A percentile compares a stretch with the other conserved stretches of the same genome.
Conservation (phyloP, 148 eudicot species). For the Hydrangea macrophylla region DNA sequence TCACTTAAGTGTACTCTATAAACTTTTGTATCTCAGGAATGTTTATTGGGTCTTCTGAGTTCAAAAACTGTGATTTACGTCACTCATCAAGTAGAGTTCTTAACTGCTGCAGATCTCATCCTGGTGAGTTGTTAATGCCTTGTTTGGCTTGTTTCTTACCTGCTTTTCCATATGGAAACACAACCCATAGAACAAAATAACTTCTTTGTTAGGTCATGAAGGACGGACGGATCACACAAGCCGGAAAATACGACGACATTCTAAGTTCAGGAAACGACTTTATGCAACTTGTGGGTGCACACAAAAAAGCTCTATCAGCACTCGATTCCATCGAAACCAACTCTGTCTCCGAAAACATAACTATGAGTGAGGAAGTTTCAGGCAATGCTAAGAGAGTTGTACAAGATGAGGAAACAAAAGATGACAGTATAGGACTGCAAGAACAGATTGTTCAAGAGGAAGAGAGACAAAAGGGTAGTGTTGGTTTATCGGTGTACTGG, state of each 20-base stretch:
- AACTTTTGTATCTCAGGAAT: slow-evolving; percentile 26
- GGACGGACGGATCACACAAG: too few relatives aligned
- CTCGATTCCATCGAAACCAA: not conserved
- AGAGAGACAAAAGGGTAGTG: slow-evolving; percentile 62
- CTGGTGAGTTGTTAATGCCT: not conserved
- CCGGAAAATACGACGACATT: not conserved
- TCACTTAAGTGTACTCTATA: not conserved
- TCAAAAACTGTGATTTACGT: not conserved
- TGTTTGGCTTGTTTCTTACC: not conserved
- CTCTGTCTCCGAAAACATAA: too few relatives aligned
- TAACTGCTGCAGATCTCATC: not conserved
- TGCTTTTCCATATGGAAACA: not conserved
- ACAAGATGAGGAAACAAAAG: slow-evolving; percentile 24
- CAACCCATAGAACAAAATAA: not conserved
- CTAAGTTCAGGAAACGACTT: not conserved
- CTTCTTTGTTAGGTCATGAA: not conserved
- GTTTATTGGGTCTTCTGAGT: slow-evolving; percentile 29
- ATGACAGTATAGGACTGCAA: slow-evolving; percentile 25
- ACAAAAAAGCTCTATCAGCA: not conserved
- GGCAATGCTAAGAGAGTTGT: slow-evolving; percentile 15
- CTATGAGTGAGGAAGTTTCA: not conserved
- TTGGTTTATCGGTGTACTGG: slow-evolving; percentile 55
- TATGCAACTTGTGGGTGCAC: slow-evolving; percentile 1
- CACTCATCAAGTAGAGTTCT: slow-evolving; percentile 1
- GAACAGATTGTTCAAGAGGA: slow-evolving; percentile 64